phyloP scores from a whole-genome alignment of 148 eudicot genomes.

The Rhododendron vialii region DNA sequence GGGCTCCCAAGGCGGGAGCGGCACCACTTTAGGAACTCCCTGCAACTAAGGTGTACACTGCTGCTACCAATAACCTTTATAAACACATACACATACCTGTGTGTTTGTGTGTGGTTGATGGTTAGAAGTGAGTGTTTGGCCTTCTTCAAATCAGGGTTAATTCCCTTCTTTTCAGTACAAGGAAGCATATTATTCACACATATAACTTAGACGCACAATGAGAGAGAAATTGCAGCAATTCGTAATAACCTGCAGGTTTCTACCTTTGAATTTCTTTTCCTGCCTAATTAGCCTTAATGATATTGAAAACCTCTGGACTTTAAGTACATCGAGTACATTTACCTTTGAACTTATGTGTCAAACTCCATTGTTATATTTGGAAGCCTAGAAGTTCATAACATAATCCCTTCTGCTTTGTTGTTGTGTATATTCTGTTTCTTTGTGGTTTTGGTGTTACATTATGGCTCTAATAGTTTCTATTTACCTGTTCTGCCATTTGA shows the following conservation, averaged over 20 bases:
- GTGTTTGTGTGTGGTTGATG: no score
- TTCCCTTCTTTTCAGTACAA: no score
- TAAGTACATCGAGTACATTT: not conserved
- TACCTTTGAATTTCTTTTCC: not conserved
- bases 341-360: not conserved
- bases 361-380: not conserved
- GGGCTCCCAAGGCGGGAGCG: no score
- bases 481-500: slow-evolving; percentile 12
- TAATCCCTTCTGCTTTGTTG: not conserved
- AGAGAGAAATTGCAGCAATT: not conserved
- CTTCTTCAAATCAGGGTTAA: no score
- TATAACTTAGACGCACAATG: not conserved
- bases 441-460: not conserved
- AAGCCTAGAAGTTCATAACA: not conserved
- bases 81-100: not conserved
- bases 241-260: no score
- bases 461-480: not conserved
- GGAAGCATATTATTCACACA: no score
- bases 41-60: not conserved
- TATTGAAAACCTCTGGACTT: not conserved
- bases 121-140: no score
- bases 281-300: not conserved
- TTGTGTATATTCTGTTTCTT: not conserved
- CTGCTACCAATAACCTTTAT: no score
- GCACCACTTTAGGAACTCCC: no score